Evolutionary conservation across 2,329 filamentous ascomycete species (phyloP), one percentile per base, ranked within the genome.

Genomic region (Ophiostoma quercus): DNA sequence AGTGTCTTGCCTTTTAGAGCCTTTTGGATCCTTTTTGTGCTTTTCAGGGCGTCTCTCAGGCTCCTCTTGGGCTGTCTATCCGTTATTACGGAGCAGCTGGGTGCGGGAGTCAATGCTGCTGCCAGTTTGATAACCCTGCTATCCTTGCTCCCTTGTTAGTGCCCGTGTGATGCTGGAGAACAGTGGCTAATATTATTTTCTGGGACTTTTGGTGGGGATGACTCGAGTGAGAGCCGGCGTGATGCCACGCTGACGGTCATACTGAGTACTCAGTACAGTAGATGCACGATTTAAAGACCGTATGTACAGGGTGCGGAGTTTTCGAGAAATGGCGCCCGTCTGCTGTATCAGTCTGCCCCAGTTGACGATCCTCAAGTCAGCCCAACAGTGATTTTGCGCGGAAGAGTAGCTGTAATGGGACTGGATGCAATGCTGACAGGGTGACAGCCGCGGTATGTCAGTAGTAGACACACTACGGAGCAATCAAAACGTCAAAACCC

Each of bases 401-500:
- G n/a, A 57, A 57, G n/a, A 57, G 51, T 57, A 57, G 22, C 51
- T 57, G 22, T 3, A 57, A 57, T 57, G 22, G 51, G 51, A 57
- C 51, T 57, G 51, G n/a, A 57, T 57, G 51, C 51, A 25, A 57
- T 57, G 51, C 51, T 57, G 22, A 57, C n/a, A 57, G 25, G 51
- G 51, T 57, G 51, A 57, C 51, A 57, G 51, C 51, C 51, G 51
- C 51, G 51, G 51, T 22, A 57, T 57, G 8, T 25, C 51, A 29
- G 7, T 47, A 47, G 19, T 5, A n/a, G n/a, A n/a, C 7, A 19
- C 41, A 47, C 41, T 19, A 47, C 43, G 16, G 19, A n/a, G 43
- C 11, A 41, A 41, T 41, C 39, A 41, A 41, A 41, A 47, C 16
- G 12, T 41, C 39, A 41, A 14, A 41, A 47, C 43, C 43, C 43